Conservation (phyloP, 2,329 filamentous ascomycete genomes). For the Aspergillus sp. region DNA sequence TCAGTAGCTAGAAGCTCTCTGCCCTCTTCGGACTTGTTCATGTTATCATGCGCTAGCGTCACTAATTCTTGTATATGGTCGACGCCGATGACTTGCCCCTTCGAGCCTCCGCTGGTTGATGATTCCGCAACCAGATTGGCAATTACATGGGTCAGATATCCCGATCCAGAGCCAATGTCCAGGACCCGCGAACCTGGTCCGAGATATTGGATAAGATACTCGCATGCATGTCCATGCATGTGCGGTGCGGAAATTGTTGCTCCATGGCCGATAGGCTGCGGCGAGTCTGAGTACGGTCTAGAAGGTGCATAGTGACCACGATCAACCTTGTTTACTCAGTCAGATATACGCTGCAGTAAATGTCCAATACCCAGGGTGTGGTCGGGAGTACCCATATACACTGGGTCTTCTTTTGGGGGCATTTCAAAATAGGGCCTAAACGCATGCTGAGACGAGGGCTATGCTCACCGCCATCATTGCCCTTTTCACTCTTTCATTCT, state of each 20-base stretch:
- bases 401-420: background rate
- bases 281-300: slow-evolving; percentile 70
- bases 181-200: slow-evolving; percentile 59
- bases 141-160: slow-evolving; percentile 85
- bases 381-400: no score
- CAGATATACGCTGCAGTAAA: slow-evolving; percentile 4
- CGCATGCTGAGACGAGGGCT: background rate
- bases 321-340: slow-evolving; percentile 64
- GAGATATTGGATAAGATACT: slow-evolving; percentile 61
- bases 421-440: no score
- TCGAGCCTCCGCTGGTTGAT: slow-evolving; percentile 26
- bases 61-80: slow-evolving; percentile 70
- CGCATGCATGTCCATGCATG: slow-evolving; percentile 68
- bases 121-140: slow-evolving; percentile 65
- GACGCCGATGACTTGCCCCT: slow-evolving; percentile 64
- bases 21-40: slow-evolving; percentile 63
- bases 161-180: slow-evolving; percentile 73
- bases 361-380: background rate
- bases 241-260: slow-evolving; percentile 73
- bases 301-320: slow-evolving; percentile 77
- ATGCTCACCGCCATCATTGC: slow-evolving; percentile 72
- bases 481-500: slow-evolving; percentile 67
- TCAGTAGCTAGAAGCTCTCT: slow-evolving; percentile 61
- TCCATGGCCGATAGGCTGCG: slow-evolving; percentile 65
- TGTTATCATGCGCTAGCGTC: slow-evolving; percentile 64